A percentile compares a stretch with the other conserved stretches of the same genome.
Evolutionary conservation across 768 basidiomycete genomes (phyloP).

Genomic region (Porphyrellus cyaneotinctus): DNA sequence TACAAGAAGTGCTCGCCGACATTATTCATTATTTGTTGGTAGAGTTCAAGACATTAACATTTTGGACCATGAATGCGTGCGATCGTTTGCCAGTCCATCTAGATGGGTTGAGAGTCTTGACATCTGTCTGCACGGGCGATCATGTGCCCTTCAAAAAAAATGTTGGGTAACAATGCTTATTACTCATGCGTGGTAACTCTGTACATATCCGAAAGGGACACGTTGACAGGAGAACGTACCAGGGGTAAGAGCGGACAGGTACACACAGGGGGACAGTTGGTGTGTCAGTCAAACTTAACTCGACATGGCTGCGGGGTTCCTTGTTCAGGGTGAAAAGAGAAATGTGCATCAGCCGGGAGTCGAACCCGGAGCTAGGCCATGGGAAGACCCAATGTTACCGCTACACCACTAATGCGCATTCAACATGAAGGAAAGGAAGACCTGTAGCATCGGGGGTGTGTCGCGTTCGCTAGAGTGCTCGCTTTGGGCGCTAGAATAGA

Average conservation of each 20-base stretch:
- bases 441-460: no score
- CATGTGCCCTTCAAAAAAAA: no score
- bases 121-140: no score
- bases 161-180: no score
- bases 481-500: no score
- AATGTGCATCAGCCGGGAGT: conserved; percentile 53
- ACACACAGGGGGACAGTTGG: neutral
- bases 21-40: conserved; percentile 1
- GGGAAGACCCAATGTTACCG: conserved; percentile 90
- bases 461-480: no score
- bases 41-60: neutral
- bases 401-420: conserved; percentile 54
- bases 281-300: neutral
- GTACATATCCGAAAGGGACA: neutral
- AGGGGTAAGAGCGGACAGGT: neutral
- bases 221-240: neutral
- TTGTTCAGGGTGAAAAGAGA: neutral
- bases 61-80: neutral
- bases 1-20: conserved; percentile 3
- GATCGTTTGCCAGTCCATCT: no score
- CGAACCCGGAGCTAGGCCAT: conserved; percentile 62
- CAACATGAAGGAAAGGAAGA: no score
- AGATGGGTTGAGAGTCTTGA: no score
- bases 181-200: neutral
- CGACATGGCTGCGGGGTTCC: no score